These are phyloP conservation scores for Triangularia setosa DNA, from an alignment of 2,329 filamentous ascomycete species.

Conservation along the genomic window DNA sequence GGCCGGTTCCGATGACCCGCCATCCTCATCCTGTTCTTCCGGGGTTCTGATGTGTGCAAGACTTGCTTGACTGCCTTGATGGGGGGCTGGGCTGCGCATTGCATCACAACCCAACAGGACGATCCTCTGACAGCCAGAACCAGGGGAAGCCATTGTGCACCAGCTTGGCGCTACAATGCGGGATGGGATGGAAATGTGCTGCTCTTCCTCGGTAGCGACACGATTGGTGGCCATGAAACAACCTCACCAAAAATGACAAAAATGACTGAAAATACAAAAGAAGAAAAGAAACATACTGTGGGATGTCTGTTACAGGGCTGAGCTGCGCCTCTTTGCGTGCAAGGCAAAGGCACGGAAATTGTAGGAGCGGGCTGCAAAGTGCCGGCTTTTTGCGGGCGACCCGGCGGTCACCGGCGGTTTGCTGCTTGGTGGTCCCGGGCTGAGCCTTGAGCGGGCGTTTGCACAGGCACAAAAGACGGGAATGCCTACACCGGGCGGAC, in stretches of 20 bases:
- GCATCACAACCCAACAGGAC: constrained; percentile 12
- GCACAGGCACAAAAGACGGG: neutral
- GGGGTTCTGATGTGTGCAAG: constrained; percentile 1
- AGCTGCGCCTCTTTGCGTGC: constrained; percentile 16
- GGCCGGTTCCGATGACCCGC: constrained; percentile 11
- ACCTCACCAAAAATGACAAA: neutral
- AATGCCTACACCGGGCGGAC: constrained; percentile 1
- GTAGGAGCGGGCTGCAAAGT: neutral
- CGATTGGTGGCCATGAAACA: neutral
- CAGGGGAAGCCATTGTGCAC: neutral
- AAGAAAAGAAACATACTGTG: constrained; percentile 13
- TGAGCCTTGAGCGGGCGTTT: neutral
- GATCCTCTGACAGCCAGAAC: neutral
- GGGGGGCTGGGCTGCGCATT: constrained; percentile 14
- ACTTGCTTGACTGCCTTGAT: neutral
- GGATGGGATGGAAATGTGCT: neutral
- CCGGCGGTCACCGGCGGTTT: constrained; percentile 5
- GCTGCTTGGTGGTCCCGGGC: constrained; percentile 10
- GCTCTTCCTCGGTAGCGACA: neutral
- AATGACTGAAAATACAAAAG: too few species aligned
- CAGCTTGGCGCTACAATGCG: neutral
- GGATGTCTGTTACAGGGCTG: constrained; percentile 17
- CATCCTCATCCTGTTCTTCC: constrained; percentile 9
- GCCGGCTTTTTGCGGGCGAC: constrained; percentile 3
- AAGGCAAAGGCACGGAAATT: constrained; percentile 6